Base-by-base conservation (phyloP, 2,329 filamentous ascomycete genomes). In the Berkeleyomyces rouxiae region DNA sequence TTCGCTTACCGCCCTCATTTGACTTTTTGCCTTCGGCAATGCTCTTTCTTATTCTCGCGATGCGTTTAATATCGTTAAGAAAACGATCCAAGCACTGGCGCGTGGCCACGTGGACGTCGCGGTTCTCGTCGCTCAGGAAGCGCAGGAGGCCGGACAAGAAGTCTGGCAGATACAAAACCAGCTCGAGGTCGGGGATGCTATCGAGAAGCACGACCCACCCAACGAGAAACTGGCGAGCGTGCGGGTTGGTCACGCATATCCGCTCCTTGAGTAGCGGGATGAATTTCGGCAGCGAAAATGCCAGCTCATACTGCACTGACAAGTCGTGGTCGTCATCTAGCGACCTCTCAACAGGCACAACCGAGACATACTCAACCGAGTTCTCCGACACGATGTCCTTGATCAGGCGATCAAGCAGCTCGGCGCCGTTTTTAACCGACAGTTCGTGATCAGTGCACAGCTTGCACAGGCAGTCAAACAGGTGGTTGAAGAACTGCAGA, bases 371-470 rank as follows among this genome's bases (percentile, higher is more conserved):
- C 3, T 90, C 93, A 51, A 92, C 88, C 11, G 92, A 91, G 4
- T 91, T 96, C 74, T 97, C 92, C 2, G 91, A 88, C 3, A 97
- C 90, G 65, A 97, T 96, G 69, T 97, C 91, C 74, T 96, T 96
- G 70, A 99, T 85, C 58, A 99, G 80, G 39, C 93, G 87, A 74
- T 99, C 93, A 7, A 99, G 80, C 58, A 99, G 80, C 72, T 99
- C 93, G 31, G 93, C 93, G 37, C 93, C 93, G 71, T 99, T 99
- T 74, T 99, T 99, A 64, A 99, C 95, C 0, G 92, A 97, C 4
- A 96, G 78, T 72, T 99, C 95, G 0, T 91, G 92, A 72, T 99
- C 93, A 58, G 93, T 93, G 13, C 92, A 91, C 68, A 99, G 82
- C 82, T 96, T 97, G 77, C 91, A 96, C 62, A 99, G 78, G 31